Evolutionary conservation across 441 rosid species (phyloP).

Genomic region (Populus trichocarpa): DNA sequence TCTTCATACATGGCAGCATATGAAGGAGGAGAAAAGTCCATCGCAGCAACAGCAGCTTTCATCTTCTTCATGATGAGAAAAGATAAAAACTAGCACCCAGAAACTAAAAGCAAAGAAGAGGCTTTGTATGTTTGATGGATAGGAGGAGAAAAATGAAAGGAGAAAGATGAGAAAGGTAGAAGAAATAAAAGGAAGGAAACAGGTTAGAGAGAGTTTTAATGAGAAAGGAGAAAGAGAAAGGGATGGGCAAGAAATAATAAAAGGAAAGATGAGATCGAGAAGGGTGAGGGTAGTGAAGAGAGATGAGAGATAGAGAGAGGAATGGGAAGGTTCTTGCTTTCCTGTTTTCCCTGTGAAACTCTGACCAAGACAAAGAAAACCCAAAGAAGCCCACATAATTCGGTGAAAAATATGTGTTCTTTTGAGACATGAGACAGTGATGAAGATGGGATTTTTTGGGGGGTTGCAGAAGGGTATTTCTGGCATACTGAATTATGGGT

Average conservation of each 20-base stretch:
- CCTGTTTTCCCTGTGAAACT: constrained; percentile 67
- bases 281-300: constrained; percentile 14
- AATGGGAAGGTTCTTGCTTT: constrained; percentile 48
- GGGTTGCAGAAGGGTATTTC: constrained; percentile 70
- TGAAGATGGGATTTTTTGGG: constrained; percentile 62
- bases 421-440: constrained; percentile 58
- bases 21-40: constrained; percentile 28
- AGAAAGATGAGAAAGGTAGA: background rate
- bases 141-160: background rate
- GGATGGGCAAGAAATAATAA: constrained; percentile 10
- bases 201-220: background rate
- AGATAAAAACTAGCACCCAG: background rate
- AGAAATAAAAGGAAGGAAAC: constrained; percentile 12
- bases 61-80: constrained; percentile 53
- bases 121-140: background rate
- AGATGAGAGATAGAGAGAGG: constrained; percentile 17
- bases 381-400: constrained; percentile 89
- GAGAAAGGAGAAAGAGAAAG: constrained; percentile 7
- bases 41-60: constrained; percentile 30
- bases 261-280: constrained; percentile 19
- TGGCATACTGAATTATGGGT: constrained; percentile 25
- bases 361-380: constrained; percentile 82
- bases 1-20: constrained; percentile 38
- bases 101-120: constrained; percentile 5
- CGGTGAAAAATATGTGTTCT: constrained; percentile 44